Evolutionary conservation across 169 alveolate species (phyloP).

Genomic region (Plasmodium cynomolgi): DNA sequence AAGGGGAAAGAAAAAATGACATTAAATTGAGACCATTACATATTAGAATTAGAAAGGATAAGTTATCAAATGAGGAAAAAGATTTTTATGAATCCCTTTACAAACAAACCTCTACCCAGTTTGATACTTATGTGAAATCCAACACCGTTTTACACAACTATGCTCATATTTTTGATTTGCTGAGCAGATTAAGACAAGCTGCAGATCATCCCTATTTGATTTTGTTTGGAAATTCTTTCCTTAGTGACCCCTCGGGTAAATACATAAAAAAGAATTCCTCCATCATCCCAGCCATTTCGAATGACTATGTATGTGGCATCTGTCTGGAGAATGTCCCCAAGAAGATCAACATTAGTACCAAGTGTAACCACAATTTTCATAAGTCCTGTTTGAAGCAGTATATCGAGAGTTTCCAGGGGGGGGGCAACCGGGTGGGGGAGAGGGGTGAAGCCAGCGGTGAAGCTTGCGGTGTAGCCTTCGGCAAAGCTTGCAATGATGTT

Average conservation of each 20-base stretch:
- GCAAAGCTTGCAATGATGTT: too few species aligned
- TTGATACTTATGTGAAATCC: conserved; percentile 86
- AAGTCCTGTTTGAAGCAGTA: conserved; percentile 85
- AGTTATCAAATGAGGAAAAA: conserved; percentile 86
- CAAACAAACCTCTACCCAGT: conserved; percentile 84
- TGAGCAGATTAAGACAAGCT: conserved; percentile 92
- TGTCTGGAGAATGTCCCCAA: conserved; percentile 82
- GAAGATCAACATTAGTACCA: conserved; percentile 80
- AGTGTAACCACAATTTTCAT: conserved; percentile 90
- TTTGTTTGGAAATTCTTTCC: conserved; percentile 86
- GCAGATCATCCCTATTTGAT: conserved; percentile 93
- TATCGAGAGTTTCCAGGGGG: conserved; percentile 85
- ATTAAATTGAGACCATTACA: conserved; percentile 88
- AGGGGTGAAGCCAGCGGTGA: not conserved
- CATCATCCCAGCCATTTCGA: conserved; percentile 77
- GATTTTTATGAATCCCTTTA: conserved; percentile 89
- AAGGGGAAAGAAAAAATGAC: conserved; percentile 88
- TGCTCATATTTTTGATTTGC: conserved; percentile 92
- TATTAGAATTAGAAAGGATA: conserved; percentile 84
- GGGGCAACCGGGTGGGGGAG: conserved; percentile 21
- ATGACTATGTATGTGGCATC: conserved; percentile 79
- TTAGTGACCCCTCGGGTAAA: conserved; percentile 77
- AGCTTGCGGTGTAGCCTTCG: not conserved
- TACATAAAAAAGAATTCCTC: conserved; percentile 72
- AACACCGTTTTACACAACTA: conserved; percentile 91